Base-by-base conservation (phyloP, 495 filamentous ascomycete genomes). In the Xylaria bambusicola region DNA sequence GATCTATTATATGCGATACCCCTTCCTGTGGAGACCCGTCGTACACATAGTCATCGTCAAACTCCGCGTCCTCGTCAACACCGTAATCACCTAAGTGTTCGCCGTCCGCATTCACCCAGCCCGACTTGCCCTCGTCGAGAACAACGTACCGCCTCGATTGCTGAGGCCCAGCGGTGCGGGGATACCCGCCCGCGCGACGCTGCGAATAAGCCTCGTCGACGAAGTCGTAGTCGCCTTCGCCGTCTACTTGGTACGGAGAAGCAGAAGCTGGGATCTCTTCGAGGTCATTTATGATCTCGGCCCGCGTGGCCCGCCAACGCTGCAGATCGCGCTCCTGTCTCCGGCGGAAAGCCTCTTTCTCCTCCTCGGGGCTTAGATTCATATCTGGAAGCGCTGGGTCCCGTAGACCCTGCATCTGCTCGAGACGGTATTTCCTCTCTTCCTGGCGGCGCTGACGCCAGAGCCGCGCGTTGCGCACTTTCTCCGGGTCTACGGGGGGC, bases 401-500 rank as follows among this genome's bases (percentile, higher is more conserved):
- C 15, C 57, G 49, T 24, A 48, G 44, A 1, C 58, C 51, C 44
- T 75, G 75, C 49, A 71, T 67, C 66, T 89, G 84, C 24, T 85
- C 75, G 57, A 73, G 67, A 18, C 79, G 78, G 66, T 88, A 89
- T 9, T 82, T 82, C 47, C 24, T 31, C 40, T 47, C 56, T 51
- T 71, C 23, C 62, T 66, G 21, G 45, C 66, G 12, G 66, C 69
- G 69, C 66, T 73, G 36, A 64, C 71, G 49, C 71, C 75, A 56
- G 67, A 59, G 40, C 60, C 65, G 38, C 78, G 62, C 65, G 59
- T 70, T 72, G 0, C 86, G 82, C 61, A 90, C 78, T 58, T 92
- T 89, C 59, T 98, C 93, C 44, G 92, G 92, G 70, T 98, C 93
- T 1, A 85, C 83, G 3, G 95, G 94, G 20, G 94, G 94, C 94